Evolutionary conservation across 352 stramenopile genomes (phyloP).

Genomic region (Phytophthora vignae): DNA sequence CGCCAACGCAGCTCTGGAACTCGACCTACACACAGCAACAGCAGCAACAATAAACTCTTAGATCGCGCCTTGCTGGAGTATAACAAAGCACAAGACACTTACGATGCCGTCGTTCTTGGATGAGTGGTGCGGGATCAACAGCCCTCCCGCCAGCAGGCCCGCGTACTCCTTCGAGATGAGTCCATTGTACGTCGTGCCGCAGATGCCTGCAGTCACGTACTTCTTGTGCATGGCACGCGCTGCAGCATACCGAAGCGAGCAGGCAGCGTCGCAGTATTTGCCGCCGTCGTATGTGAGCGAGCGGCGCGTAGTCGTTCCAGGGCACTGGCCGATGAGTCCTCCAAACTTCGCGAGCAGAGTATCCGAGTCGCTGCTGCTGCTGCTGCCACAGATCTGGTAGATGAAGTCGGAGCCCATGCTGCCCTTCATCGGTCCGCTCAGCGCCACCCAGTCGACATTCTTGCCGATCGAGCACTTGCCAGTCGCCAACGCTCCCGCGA

Average conservation of each 20-base stretch:
- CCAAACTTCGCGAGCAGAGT: slow-evolving; percentile 33
- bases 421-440: slow-evolving; percentile 53
- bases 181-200: slow-evolving; percentile 46
- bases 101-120: slow-evolving; percentile 65
- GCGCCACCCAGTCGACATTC: slow-evolving; percentile 44
- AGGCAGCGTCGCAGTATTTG: slow-evolving; percentile 30
- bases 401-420: slow-evolving; percentile 62
- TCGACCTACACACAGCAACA: slow-evolving; percentile 44
- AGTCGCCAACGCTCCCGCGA: slow-evolving; percentile 50
- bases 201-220: slow-evolving; percentile 51
- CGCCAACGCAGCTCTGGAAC: slow-evolving; percentile 61
- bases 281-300: slow-evolving; percentile 54
- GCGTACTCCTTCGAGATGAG: slow-evolving; percentile 51
- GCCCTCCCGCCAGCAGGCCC: slow-evolving; percentile 36
- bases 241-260: slow-evolving; percentile 39
- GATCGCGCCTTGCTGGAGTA: background rate
- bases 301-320: slow-evolving; percentile 36
- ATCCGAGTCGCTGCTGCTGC: slow-evolving; percentile 22
- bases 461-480: slow-evolving; percentile 51
- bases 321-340: slow-evolving; percentile 51
- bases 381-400: slow-evolving; percentile 41
- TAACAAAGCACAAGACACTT: slow-evolving; percentile 9
- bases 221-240: slow-evolving; percentile 43
- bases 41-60: slow-evolving; percentile 5
- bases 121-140: slow-evolving; percentile 54